Base-by-base conservation (phyloP, 148 eudicot genomes). In the Dysphania ambrosioides region DNA sequence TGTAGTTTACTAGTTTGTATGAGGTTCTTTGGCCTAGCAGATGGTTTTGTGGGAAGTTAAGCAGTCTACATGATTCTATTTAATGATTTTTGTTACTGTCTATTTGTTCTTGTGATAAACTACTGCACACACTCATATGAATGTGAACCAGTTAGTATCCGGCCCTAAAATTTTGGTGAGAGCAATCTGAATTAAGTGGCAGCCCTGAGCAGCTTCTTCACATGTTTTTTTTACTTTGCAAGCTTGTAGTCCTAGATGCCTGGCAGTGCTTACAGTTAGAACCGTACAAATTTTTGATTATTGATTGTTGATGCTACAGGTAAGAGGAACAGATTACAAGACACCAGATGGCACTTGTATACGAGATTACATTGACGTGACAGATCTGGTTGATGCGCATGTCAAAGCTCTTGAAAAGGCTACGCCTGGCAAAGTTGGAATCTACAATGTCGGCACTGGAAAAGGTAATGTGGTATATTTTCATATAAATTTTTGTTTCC, bases 401-500 rank as follows among this genome's bases (percentile, higher is more conserved):
- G 98, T 95, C 16, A 95, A 92, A 81, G 98, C 98, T 7, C 90
- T 95, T 47, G 96, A 92, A 61, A 90, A 88, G 82, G 93, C 98
- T 32, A 77, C 47, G 62, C 91, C 93, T 1, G 85, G 91, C 18
- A 83, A 90, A 69, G 92, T 90, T 61, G 98, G 98, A 65, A 95
- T 95, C 69, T 95, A 92, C 84, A 95, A 95, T 78, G 98, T 95
- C 21, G 98, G 98, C 27, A 92, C 98, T 4, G 96, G 98, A 79
- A 95, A 74, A 90, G 98, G 97, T 90, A 83, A 19, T 30, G 41
- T 47, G 29, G 15, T 23, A 9, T 23, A 19, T 36, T 62, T 68
- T 68, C 35, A 49, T 58, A 3, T 34, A 63, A 6, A 15, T 23
- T 30, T n/a, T n/a, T n/a, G n/a, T 38, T 34, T 40, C 18, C 11